A percentile compares a stretch with the other conserved stretches of the same genome.
These are phyloP conservation scores for Podochytrium sp. DNA, from an alignment of 192 early-diverging fungal genomes.

Conservation along the genomic window DNA sequence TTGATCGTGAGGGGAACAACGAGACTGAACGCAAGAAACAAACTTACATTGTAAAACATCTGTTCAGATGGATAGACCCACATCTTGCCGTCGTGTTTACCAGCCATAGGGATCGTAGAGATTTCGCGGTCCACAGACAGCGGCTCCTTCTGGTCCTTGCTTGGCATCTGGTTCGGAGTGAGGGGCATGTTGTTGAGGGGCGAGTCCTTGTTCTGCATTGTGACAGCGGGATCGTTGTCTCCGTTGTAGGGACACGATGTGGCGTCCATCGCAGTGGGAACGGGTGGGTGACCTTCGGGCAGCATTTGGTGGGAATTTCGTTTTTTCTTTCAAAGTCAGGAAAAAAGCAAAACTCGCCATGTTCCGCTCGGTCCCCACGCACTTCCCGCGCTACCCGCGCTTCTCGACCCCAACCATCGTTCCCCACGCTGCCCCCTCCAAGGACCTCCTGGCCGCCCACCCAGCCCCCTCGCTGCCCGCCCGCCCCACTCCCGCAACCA, in stretches of 20 bases:
- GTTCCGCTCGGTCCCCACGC: background rate
- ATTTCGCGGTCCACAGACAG: slow-evolving; percentile 81
- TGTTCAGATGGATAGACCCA: slow-evolving; percentile 94
- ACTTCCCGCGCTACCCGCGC: slow-evolving; percentile 11
- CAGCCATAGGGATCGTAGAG: slow-evolving; percentile 79
- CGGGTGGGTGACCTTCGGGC: slow-evolving; percentile 24
- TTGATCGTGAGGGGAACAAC: background rate
- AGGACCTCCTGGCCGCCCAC: background rate
- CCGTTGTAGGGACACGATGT: slow-evolving; percentile 31
- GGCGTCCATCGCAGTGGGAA: slow-evolving; percentile 21
- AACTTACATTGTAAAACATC: slow-evolving; percentile 37
- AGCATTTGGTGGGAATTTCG: background rate
- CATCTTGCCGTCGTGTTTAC: slow-evolving; percentile 50
- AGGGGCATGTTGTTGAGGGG: slow-evolving; percentile 91
- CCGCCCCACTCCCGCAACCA: background rate
- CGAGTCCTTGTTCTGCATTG: slow-evolving; percentile 43
- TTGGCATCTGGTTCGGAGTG: slow-evolving; percentile 66
- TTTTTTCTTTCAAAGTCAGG: background rate
- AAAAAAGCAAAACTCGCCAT: background rate
- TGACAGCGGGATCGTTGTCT: slow-evolving; percentile 30
- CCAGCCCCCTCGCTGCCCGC: background rate
- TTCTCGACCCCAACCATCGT: slow-evolving; percentile 6
- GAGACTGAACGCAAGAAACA: background rate
- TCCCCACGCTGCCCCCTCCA: background rate
- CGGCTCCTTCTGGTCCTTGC: slow-evolving; percentile 64